Evolutionary conservation across 139 green algal genomes (phyloP).

Genomic region (Asterochloris erici): DNA sequence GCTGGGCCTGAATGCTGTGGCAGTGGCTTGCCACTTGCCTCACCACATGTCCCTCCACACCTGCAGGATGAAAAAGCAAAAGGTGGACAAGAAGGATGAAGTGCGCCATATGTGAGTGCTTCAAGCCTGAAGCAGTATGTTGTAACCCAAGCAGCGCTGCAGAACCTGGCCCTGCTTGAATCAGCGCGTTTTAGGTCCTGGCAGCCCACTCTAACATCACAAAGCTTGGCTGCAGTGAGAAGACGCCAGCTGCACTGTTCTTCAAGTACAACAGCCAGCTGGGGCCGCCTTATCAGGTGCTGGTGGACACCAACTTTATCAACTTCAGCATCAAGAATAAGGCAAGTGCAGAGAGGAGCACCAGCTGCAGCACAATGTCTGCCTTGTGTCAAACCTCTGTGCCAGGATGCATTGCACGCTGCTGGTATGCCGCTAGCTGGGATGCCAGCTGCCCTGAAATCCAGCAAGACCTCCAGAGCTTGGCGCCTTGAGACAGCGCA

Average conservation of each 20-base stretch:
- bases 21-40: not conserved
- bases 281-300: constrained; percentile 95
- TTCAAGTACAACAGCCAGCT: constrained; percentile 98
- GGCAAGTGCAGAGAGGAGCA: constrained; percentile 29
- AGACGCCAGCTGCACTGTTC: constrained; percentile 87
- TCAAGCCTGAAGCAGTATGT: not conserved
- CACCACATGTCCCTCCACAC: not conserved
- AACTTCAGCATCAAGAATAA: constrained; percentile 99
- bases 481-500: too few species aligned
- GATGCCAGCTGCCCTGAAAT: too few species aligned
- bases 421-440: too few species aligned
- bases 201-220: not conserved
- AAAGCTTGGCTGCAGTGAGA: constrained; percentile 58
- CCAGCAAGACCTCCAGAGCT: too few species aligned
- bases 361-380: not conserved
- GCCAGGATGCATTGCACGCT: not conserved
- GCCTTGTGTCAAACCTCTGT: not conserved
- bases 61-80: constrained; percentile 53
- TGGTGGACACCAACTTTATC: constrained; percentile 99
- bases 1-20: not conserved
- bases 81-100: constrained; percentile 35
- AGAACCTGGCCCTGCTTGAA: not conserved
- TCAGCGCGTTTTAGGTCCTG: not conserved
- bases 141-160: not conserved
- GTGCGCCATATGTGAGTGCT: constrained; percentile 60